These are phyloP conservation scores for Lentinula boryana DNA, from an alignment of 768 basidiomycete species.

Conservation along the genomic window DNA sequence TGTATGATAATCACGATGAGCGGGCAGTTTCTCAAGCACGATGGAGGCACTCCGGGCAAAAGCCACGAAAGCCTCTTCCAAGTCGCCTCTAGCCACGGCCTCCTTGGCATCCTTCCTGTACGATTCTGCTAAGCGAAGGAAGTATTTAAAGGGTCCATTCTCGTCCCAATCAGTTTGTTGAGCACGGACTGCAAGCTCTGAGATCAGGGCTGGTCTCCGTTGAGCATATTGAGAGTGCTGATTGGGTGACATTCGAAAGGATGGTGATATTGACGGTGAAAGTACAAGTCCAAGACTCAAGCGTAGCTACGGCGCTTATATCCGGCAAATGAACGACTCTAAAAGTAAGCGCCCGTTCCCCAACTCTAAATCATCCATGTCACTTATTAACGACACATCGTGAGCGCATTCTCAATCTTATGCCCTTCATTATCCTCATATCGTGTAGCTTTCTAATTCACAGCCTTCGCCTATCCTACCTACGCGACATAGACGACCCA, in stretches of 20 bases:
- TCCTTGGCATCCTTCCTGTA: slow-evolving; percentile 32
- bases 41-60: slow-evolving; percentile 50
- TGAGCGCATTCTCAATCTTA: slow-evolving; percentile 1
- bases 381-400: slow-evolving; percentile 56
- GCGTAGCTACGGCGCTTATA: not conserved
- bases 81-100: slow-evolving; percentile 30
- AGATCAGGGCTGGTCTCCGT: slow-evolving; percentile 34
- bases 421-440: not conserved
- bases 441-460: slow-evolving; percentile 65
- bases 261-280: not conserved
- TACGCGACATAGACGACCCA: slow-evolving; percentile 85
- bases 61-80: slow-evolving; percentile 47
- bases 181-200: slow-evolving; percentile 40
- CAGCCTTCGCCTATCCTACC: slow-evolving; percentile 74
- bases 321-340: not conserved
- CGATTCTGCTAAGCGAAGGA: slow-evolving; percentile 42
- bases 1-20: slow-evolving; percentile 58
- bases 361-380: slow-evolving; percentile 29
- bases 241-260: not conserved
- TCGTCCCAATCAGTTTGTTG: slow-evolving; percentile 36
- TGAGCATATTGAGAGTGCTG: not conserved
- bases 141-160: slow-evolving; percentile 37
- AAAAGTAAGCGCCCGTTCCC: not conserved
- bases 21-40: slow-evolving; percentile 69
- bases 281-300: not conserved